phyloP scores from a whole-genome alignment of 345 rosid species.

The Eutrema heterophyllum region DNA sequence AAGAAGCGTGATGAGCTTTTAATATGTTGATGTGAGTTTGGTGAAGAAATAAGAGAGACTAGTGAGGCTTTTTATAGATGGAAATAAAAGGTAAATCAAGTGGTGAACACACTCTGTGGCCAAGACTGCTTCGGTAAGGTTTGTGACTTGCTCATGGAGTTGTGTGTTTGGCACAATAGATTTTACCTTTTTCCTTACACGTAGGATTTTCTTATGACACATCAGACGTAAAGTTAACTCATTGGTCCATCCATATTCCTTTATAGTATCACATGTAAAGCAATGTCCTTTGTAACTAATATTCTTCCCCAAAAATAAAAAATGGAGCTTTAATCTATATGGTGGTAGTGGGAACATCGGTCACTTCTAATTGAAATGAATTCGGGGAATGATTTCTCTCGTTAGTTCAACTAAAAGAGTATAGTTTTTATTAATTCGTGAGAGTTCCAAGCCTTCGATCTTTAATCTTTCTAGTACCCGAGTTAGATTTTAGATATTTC shows the following conservation, averaged over 20 bases:
- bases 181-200: not conserved
- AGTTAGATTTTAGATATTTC: too few relatives aligned
- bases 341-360: not conserved
- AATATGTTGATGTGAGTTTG: constrained; percentile 4
- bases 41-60: constrained; percentile 7
- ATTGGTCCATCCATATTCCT: constrained; percentile 1
- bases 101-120: constrained; percentile 13
- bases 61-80: constrained; percentile 7
- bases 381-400: too few relatives aligned
- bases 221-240: not conserved
- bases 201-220: constrained; percentile 27
- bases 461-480: too few relatives aligned
- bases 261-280: constrained; percentile 4
- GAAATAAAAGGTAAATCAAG: not conserved
- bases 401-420: too few relatives aligned
- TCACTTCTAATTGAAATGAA: not conserved
- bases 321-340: too few relatives aligned
- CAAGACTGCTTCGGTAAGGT: not conserved
- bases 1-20: not conserved
- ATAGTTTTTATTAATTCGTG: too few relatives aligned
- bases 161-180: constrained; percentile 14
- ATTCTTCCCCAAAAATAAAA: not conserved
- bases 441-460: too few relatives aligned
- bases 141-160: constrained; percentile 15
- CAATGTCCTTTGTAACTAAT: not conserved